Conservation (phyloP, 164 flowering plant species). For the Sextonia rubra region DNA sequence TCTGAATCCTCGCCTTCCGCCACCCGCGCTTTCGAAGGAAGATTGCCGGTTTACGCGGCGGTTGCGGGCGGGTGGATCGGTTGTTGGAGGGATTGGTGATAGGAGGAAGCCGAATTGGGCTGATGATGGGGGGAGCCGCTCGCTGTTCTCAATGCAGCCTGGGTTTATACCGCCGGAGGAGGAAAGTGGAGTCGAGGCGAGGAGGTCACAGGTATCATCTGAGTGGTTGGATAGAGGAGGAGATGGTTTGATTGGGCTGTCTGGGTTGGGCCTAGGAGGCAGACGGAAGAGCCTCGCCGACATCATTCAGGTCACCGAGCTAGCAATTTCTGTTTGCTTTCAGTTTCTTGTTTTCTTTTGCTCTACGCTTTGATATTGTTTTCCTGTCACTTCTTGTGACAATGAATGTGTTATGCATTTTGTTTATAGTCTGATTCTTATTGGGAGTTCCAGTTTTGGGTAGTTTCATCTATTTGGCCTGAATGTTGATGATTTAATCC, state of each 20-base stretch:
- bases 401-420: background rate
- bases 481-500: background rate
- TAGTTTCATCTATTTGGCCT: background rate
- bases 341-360: background rate
- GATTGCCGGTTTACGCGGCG: slow-evolving; percentile 49
- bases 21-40: slow-evolving; percentile 58
- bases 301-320: slow-evolving; percentile 56
- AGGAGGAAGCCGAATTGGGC: slow-evolving; percentile 38
- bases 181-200: slow-evolving; percentile 67
- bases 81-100: slow-evolving; percentile 45
- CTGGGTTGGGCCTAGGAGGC: slow-evolving; percentile 29
- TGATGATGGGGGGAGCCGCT: slow-evolving; percentile 37
- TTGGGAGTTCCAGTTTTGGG: background rate
- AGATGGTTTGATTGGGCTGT: slow-evolving; percentile 18
- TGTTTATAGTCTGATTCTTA: background rate
- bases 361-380: slow-evolving; percentile 15
- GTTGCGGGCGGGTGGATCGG: slow-evolving; percentile 34
- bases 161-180: slow-evolving; percentile 69
- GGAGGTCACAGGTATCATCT: slow-evolving; percentile 32
- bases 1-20: slow-evolving; percentile 77
- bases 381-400: background rate
- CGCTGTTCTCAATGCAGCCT: slow-evolving; percentile 33
- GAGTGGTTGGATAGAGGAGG: slow-evolving; percentile 29
- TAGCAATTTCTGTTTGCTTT: background rate
- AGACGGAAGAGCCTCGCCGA: slow-evolving; percentile 67